A percentile compares a stretch with the other conserved stretches of the same genome.
Conservation (phyloP, 1,284 basidiomycete species). For the Cryptococcus neoformans region DNA sequence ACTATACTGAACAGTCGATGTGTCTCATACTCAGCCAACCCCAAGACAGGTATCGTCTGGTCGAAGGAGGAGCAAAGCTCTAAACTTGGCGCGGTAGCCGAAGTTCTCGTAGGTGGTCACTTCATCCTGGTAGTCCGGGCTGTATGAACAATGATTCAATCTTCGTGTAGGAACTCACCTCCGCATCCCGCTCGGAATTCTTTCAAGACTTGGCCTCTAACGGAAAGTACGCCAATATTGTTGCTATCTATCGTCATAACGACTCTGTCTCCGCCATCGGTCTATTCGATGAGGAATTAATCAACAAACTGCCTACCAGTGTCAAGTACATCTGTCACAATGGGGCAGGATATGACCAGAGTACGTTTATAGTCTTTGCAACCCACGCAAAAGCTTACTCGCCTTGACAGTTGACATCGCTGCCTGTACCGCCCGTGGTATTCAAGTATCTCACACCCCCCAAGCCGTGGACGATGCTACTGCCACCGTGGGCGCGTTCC, state of each 20-base stretch:
- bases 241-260: conserved; percentile 71
- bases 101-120: conserved; percentile 62
- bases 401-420: conserved; percentile 59
- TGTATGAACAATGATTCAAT: neutral
- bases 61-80: conserved; percentile 68
- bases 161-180: conserved; percentile 60
- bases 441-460: conserved; percentile 85
- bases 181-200: conserved; percentile 64
- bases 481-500: conserved; percentile 81
- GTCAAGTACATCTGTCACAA: conserved; percentile 88
- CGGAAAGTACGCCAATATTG: conserved; percentile 69
- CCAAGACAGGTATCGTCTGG: conserved; percentile 62
- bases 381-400: neutral
- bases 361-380: conserved; percentile 14
- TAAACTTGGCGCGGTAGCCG: conserved; percentile 65
- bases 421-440: conserved; percentile 70
- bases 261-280: conserved; percentile 56
- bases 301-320: conserved; percentile 61
- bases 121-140: neutral
- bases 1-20: too few species aligned
- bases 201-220: conserved; percentile 57
- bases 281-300: conserved; percentile 72
- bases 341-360: conserved; percentile 72
- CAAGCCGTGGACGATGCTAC: conserved; percentile 88
- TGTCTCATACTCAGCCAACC: conserved; percentile 22